Base-by-base conservation (phyloP, 345 rosid species). In the Boechera retrofracta region DNA sequence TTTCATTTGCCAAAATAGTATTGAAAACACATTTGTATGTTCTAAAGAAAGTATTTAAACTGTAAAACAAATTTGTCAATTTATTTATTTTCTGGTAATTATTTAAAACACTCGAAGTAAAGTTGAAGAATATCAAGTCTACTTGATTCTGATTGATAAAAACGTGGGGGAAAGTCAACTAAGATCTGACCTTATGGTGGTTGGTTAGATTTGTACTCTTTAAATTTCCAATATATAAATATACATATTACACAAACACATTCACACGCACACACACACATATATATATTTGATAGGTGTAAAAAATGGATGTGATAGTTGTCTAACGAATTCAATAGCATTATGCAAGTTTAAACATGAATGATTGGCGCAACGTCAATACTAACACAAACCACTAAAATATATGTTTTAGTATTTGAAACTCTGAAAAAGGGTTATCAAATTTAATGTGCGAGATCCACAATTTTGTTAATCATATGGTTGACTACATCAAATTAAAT, bases 191-290 rank as follows among this genome's bases (percentile, higher is more conserved):
- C 39, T 61, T 67, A 64, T 45, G 66, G 47, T 74, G 78, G 67
- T 76, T 79, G 82, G 79, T 83, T 83, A 73, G 82, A 83, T 79
- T 57, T 78, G 48, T 69, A 76, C 44, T 77, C 83, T 67, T 65
- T 69, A 12, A 29, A 49, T 18, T 35, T 60, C 7, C 5, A 42
- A 68, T 26, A 38, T 33, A 33, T 39, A 38, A 53, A 73, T 72
- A 72, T 0, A 36, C 18, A 18, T 53, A 47, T 5, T 11, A 13
- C 21, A 32, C 10, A 42, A 18, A 41, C 56, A 42, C 33, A 5
- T 38, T 4, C n/a, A 55, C 6, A 52, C 10, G 2, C 29, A 28
- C 29, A 28, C 29, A 28, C 2, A 28, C 2, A 28, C 2, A 28
- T 28, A 28, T 28, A 28, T 28, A 28, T 32, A 32, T 57, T 16